Evolutionary conservation across 2,329 filamentous ascomycete genomes (phyloP).

Genomic region (Trichoderma simmonsii): DNA sequence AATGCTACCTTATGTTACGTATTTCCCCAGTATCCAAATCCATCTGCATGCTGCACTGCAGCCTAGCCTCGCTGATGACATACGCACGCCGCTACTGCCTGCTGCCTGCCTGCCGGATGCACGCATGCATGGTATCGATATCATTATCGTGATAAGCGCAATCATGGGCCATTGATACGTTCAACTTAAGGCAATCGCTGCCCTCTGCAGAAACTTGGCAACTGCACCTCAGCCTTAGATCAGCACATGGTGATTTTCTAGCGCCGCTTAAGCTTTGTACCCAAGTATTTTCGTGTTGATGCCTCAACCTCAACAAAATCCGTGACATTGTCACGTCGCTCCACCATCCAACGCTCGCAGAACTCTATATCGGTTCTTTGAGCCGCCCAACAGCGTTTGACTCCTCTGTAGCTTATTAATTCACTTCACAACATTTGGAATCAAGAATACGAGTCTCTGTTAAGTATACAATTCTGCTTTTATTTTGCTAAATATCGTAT

Average conservation of each 20-base stretch:
- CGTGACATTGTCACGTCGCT: neutral
- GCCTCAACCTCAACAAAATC: neutral
- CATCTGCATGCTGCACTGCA: neutral
- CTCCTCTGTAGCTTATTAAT: neutral
- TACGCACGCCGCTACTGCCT: slow-evolving; percentile 1
- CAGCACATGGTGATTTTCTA: neutral
- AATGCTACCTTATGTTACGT: neutral
- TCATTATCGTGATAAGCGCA: neutral
- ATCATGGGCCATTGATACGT: neutral
- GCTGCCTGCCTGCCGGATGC: neutral
- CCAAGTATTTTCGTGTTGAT: neutral
- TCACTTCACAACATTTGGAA: neutral
- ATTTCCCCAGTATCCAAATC: neutral
- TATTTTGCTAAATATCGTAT: neutral
- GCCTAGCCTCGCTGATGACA: slow-evolving; percentile 1
- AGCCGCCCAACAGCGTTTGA: neutral
- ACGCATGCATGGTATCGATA: neutral
- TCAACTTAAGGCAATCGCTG: neutral
- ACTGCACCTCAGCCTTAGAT: neutral
- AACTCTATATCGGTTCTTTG: neutral
- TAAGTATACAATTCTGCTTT: neutral
- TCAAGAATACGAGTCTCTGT: neutral
- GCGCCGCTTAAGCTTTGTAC: neutral
- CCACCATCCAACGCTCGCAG: neutral
- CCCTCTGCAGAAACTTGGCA: neutral